A percentile compares a stretch with the other conserved stretches of the same genome.
Conservation (phyloP, 169 alveolate genomes). For the Cardiosporidium cionae region DNA sequence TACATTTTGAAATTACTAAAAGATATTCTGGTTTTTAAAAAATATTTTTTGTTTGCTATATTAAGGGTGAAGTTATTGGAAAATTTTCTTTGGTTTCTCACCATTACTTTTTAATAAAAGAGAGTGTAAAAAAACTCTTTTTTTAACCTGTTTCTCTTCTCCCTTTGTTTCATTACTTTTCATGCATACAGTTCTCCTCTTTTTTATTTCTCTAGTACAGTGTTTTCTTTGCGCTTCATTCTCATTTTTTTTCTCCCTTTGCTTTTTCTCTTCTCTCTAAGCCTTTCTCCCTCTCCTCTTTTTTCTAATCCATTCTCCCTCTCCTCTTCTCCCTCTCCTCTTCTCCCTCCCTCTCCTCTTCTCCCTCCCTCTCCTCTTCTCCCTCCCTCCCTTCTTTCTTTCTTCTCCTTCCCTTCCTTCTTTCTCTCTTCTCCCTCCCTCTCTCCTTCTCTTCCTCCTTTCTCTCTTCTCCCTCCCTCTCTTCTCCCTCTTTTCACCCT, state of each 20-base stretch:
- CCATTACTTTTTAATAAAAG: too few species aligned
- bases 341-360: slow-evolving; percentile 12
- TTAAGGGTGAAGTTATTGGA: too few species aligned
- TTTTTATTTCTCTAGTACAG: too few species aligned
- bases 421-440: slow-evolving; percentile 3
- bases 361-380: not conserved
- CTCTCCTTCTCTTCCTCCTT: not conserved
- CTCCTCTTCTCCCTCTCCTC: not conserved
- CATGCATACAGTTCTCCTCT: too few species aligned
- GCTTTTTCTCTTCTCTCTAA: slow-evolving; percentile 25
- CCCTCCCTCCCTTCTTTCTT: not conserved
- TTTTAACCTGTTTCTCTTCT: too few species aligned
- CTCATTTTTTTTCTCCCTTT: slow-evolving; percentile 2
- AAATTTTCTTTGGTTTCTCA: too few species aligned
- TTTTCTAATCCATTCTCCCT: not conserved
- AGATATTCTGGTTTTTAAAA: too few species aligned
- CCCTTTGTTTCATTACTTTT: too few species aligned
- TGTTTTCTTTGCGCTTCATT: not conserved
- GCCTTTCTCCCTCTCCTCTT: slow-evolving; percentile 12
- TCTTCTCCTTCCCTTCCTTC: not conserved
- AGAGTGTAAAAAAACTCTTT: too few species aligned
- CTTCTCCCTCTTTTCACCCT: slow-evolving; percentile 14
- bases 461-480: slow-evolving; percentile 1
- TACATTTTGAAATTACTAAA: too few species aligned
- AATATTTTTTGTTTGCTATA: too few species aligned